Base-by-base conservation (phyloP, 495 filamentous ascomycete species). In the Penicillium cosmopolitanum region DNA sequence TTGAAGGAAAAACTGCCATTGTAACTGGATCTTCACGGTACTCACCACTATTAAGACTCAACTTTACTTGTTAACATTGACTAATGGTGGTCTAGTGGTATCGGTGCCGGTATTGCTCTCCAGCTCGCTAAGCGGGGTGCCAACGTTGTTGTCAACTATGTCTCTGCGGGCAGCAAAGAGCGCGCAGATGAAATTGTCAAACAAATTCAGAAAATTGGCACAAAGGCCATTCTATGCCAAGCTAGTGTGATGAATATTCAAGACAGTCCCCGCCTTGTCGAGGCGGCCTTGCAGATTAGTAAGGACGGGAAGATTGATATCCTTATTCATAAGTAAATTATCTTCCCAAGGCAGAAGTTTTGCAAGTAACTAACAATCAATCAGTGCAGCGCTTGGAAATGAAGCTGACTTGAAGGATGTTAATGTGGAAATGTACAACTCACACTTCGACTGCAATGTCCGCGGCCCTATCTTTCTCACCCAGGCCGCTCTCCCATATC, bases 61-160 rank as follows among this genome's bases (percentile, higher is more conserved):
- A 46, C 13, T 18, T 23, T 8, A 12, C 36, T 12, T 40, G 1
- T 46, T 46, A 31, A 31, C 5, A 31, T 31, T 31, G 28, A 31
- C 28, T 6, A 31, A 46, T 46, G 15, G 43, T 23, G 36, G 15
- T 19, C 28, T 31, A 46, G 43, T 5, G 71, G 71, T 12, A 71
- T 76, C 23, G 73, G 73, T 16, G 69, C 64, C 5, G 60, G 54
- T 15, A 60, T 76, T 47, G 73, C 71, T 10, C 36, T 59, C 1
- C 67, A 74, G 28, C 53, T 76, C 4, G 73, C 69, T 7, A 56
- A 53, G 40, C 60, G 65, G 16, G 72, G 72, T 18, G 70, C 72
- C 13, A 71, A 71, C 28, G 66, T 70, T 58, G 15, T 35, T 16
- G 58, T 66, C 44, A 61, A 54, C n/a, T 68, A 63, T 46, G 53